Base-by-base conservation (phyloP, 495 filamentous ascomycete species). In the Tuber aestivum region DNA sequence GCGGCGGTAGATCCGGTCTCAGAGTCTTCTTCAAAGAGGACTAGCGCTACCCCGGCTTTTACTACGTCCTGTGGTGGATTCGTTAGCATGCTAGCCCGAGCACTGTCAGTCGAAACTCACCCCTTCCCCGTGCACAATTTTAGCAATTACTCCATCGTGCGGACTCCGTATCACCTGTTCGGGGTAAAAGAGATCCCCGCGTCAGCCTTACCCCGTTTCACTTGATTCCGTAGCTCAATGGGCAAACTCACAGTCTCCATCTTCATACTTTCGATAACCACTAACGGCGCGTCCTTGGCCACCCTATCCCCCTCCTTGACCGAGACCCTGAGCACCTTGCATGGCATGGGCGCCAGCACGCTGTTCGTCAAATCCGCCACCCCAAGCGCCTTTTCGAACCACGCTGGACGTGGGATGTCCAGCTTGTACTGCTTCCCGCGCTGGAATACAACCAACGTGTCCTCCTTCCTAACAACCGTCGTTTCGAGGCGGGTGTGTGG, bases 221-320 rank as follows among this genome's bases (percentile, higher is more conserved):
- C 48, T 71, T 18, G 10, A 44, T 45, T 12, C 12, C 27, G 16
- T 35, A 2, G n/a, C 23, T 16, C 27, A 27, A 23, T 40, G 40
- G 16, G 42, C 72, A n/a, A 61, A 50, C 78, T 72, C 72, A 82
- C 94, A 44, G 94, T 99, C 85, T 99, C 95, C 95, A 99, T 99
- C 88, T 99, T 99, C 95, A 99, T 99, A 74, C 95, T 97, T 85
- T 99, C 95, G 82, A 99, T 97, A 1, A 99, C 94, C 65, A 98
- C 93, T 77, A 99, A 85, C 32, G 93, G 89, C 79, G 96, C 90
- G 72, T 94, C 94, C 85, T 94, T 96, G 82, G 90, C 88, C 56
- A 98, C 95, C 71, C 82, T 84, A 77, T 94, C 90, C 0, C 95
- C 96, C 74, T 91, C 93, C 73, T 89, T 79, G 1, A 95, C 92